Conservation (phyloP, 345 rosid genomes). For the Hypericum perforatum region DNA sequence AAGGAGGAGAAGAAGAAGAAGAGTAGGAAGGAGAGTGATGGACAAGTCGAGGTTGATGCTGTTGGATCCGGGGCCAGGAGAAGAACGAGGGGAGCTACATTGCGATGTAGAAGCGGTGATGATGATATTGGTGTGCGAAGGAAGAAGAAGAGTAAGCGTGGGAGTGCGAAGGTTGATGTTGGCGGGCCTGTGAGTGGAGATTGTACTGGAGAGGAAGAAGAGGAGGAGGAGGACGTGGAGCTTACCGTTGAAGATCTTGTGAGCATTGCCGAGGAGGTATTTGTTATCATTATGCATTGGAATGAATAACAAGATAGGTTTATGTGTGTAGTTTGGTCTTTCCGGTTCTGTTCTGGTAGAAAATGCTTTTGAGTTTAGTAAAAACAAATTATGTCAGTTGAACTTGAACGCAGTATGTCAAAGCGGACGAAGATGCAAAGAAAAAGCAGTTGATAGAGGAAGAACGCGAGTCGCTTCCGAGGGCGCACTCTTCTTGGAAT, state of each 20-base stretch:
- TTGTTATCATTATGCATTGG: background rate
- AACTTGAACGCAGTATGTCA: conserved; percentile 30
- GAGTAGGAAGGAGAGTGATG: background rate
- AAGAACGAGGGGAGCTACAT: background rate
- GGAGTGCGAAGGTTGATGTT: conserved; percentile 6
- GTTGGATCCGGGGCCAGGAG: background rate
- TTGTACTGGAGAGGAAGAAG: conserved; percentile 6
- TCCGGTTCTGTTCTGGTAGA: background rate
- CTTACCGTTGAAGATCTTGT: conserved; percentile 44
- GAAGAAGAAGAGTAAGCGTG: background rate
- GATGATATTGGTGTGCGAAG: background rate
- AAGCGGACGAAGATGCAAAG: conserved; percentile 16
- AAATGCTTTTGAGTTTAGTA: background rate
- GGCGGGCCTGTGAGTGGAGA: background rate
- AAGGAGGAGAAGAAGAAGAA: background rate
- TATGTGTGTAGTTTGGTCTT: background rate
- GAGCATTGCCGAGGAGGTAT: conserved; percentile 47
- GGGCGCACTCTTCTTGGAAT: conserved; percentile 2
- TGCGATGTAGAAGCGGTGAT: background rate
- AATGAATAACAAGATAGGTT: background rate
- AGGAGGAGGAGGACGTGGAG: conserved; percentile 9
- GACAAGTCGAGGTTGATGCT: background rate
- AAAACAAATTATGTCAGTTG: background rate
- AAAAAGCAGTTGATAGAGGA: conserved; percentile 2
- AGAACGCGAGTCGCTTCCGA: conserved; percentile 11